Base-by-base conservation (phyloP, 2,329 filamentous ascomycete genomes). In the Calonectria montana region DNA sequence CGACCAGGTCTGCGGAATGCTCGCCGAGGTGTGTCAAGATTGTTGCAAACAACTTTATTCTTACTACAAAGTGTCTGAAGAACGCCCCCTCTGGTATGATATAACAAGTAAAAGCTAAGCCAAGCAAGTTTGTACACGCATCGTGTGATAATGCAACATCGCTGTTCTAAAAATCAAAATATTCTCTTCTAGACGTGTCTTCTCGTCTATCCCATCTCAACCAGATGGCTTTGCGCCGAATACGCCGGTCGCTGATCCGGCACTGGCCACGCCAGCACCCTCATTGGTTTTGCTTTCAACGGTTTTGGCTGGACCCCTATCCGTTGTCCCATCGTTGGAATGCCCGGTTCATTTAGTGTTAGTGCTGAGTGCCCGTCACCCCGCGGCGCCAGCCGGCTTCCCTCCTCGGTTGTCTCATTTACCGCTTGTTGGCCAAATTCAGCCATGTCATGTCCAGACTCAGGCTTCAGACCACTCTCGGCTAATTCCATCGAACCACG, bases 191-290 rank as follows among this genome's bases (percentile, higher is more conserved):
- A 57, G 48, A 47, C 41, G 23, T 41, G 41, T n/a, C 39, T 8
- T 27, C 12, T 37, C 47, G 6, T 37, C 27, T 57, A 65, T 53
- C 59, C 43, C 45, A 68, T 48, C 27, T 70, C 55, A 47, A 53
- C 66, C 67, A 65, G 72, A 9, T 61, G 72, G 23, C 63, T 45
- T 39, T 67, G 71, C 25, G 74, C 70, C 62, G 59, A 31, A 73
- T 75, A 77, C 55, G 43, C 66, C 55, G 68, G 65, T 61, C 65
- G 75, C 53, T 72, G 50, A 35, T 72, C 68, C 37, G 68, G 61
- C n/a, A 75, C 66, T 62, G 76, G 67, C 76, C 73, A 77, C 67
- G 74, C 48, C 50, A 71, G 59, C 53, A 74, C 37, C 67, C 74
- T 73, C 59, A 50, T 67, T 45, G 73, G 68, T 31, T 64, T 72